These are phyloP conservation scores for Aspergillus fumigatus DNA, from an alignment of 2,329 filamentous ascomycete species.

Conservation along the genomic window DNA sequence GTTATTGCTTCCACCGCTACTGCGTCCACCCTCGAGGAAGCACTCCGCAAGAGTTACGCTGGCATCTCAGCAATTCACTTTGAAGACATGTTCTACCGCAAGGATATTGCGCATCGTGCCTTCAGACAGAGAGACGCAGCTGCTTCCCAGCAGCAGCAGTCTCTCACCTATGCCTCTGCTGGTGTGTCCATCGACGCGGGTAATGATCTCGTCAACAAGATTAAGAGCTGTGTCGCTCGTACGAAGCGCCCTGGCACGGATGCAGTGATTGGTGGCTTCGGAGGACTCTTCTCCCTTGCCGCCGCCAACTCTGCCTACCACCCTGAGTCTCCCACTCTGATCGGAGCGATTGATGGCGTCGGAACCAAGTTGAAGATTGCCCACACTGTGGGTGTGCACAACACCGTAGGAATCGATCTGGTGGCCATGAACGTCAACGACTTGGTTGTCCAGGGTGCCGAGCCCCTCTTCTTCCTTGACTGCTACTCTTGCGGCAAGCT, in stretches of 20 bases:
- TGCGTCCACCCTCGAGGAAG: constrained; percentile 69
- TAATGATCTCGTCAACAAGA: constrained; percentile 85
- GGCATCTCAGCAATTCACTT: constrained; percentile 78
- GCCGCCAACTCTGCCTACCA: constrained; percentile 67
- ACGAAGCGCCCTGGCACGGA: constrained; percentile 84
- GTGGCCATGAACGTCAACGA: constrained; percentile 99
- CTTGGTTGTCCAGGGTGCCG: constrained; percentile 89
- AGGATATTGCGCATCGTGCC: constrained; percentile 78
- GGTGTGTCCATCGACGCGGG: constrained; percentile 94
- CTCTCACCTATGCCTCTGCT: constrained; percentile 84
- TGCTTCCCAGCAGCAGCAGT: constrained; percentile 16
- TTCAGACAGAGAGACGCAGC: constrained; percentile 35
- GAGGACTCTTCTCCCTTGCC: constrained; percentile 75
- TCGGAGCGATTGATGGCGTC: constrained; percentile 94
- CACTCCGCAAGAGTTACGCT: constrained; percentile 82
- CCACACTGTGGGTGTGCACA: constrained; percentile 81
- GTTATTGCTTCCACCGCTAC: constrained; percentile 91
- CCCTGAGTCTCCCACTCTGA: constrained; percentile 68
- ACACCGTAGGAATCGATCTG: constrained; percentile 92
- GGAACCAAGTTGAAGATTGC: constrained; percentile 97
- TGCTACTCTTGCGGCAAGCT: constrained; percentile 94
- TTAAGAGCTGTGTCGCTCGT: constrained; percentile 82
- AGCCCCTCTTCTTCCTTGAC: constrained; percentile 93
- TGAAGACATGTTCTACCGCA: constrained; percentile 84
- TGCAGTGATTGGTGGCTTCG: constrained; percentile 92